A percentile compares a stretch with the other conserved stretches of the same genome.
Conservation (phyloP, 305 asterid genomes). For the Solanum hybrid region DNA sequence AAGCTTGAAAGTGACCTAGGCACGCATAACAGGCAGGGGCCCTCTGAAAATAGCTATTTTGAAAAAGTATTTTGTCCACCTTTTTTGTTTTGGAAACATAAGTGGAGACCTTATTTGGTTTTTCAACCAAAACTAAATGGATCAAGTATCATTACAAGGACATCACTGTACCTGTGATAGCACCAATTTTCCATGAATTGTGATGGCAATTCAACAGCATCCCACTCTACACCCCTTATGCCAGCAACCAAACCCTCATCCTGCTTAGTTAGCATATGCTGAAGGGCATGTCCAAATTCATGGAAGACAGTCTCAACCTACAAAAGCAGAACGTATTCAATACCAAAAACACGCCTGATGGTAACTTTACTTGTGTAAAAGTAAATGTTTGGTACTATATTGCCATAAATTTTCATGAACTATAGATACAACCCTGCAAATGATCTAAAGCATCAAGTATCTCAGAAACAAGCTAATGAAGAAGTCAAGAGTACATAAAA, state of each 20-base stretch:
- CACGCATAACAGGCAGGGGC: neutral
- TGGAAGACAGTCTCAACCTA: slow-evolving; percentile 99
- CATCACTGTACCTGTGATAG: slow-evolving; percentile 62
- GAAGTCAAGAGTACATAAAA: neutral
- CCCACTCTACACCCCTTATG: slow-evolving; percentile 91
- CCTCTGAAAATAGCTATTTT: neutral
- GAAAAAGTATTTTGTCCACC: neutral
- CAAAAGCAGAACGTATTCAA: slow-evolving; percentile 14
- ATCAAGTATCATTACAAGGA: neutral
- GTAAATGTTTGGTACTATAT: neutral
- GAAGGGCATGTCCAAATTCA: slow-evolving; percentile 98
- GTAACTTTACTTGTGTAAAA: neutral
- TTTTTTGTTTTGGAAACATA: neutral
- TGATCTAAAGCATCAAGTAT: neutral
- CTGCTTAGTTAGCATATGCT: slow-evolving; percentile 95
- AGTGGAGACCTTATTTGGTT: neutral
- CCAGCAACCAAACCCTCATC: slow-evolving; percentile 99
- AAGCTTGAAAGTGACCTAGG: neutral
- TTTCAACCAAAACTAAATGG: neutral
- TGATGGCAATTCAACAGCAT: slow-evolving; percentile 96
- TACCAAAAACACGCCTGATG: neutral
- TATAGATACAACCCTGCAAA: neutral
- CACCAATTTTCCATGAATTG: slow-evolving; percentile 99
- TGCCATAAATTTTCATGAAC: neutral
- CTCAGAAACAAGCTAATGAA: neutral